Evolutionary conservation across 495 filamentous ascomycete species (phyloP).

Genomic region (Hyphodiscus hymeniophilus): DNA sequence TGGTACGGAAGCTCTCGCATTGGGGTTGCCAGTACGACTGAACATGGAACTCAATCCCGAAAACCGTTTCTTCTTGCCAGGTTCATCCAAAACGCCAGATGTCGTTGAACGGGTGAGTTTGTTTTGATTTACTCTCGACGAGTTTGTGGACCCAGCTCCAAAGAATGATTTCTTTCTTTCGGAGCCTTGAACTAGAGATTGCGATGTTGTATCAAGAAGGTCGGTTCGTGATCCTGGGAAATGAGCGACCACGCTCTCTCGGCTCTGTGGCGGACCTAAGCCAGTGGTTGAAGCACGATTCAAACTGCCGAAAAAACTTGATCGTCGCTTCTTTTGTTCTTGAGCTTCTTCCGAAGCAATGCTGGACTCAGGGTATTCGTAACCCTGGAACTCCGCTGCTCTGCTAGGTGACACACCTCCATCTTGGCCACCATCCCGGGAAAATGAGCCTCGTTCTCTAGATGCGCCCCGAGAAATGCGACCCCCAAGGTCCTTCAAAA

Average conservation of each 20-base stretch:
- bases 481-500: constrained; percentile 27
- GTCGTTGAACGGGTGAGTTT: constrained; percentile 13
- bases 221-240: constrained; percentile 11
- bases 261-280: constrained; percentile 11
- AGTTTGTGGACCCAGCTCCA: constrained; percentile 1
- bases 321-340: constrained; percentile 22
- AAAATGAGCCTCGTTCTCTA: constrained; percentile 22
- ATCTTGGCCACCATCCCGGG: constrained; percentile 3
- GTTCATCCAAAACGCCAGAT: constrained; percentile 12
- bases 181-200: not conserved
- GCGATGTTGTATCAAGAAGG: not conserved
- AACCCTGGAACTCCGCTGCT: constrained; percentile 7
- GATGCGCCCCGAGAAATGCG: constrained; percentile 26
- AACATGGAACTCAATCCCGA: constrained; percentile 31
- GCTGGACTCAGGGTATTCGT: constrained; percentile 31
- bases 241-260: constrained; percentile 19
- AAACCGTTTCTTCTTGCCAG: constrained; percentile 40
- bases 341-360: constrained; percentile 21
- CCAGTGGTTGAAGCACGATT: constrained; percentile 22
- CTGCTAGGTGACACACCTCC: not conserved
- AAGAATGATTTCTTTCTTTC: constrained; percentile 15
- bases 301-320: constrained; percentile 27
- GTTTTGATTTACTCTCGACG: not conserved
- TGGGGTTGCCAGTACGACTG: not conserved
- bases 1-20: not conserved